phyloP scores from a whole-genome alignment of 768 basidiomycete genomes.

The Gloeopeniophorella convolvens region DNA sequence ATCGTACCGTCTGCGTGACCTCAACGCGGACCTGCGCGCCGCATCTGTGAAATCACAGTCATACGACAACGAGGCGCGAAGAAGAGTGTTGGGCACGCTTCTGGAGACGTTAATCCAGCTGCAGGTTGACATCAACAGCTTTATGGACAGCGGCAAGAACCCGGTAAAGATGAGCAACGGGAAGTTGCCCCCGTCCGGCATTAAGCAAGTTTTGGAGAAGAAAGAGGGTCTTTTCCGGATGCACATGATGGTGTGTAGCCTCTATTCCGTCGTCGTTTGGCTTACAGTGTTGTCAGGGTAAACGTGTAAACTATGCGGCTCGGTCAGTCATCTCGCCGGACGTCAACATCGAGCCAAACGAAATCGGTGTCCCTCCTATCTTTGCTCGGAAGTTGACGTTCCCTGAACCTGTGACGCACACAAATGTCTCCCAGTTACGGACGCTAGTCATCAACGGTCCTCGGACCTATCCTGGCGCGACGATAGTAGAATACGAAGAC shows the following conservation, averaged over 20 bases:
- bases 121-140: constrained; percentile 92
- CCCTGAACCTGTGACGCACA: constrained; percentile 91
- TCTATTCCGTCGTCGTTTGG: constrained; percentile 1
- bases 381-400: constrained; percentile 96
- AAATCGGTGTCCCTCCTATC: constrained; percentile 96
- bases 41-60: constrained; percentile 51
- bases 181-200: constrained; percentile 83
- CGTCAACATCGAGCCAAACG: constrained; percentile 97
- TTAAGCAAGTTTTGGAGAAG: constrained; percentile 97
- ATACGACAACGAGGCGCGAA: constrained; percentile 44
- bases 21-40: constrained; percentile 58
- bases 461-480: constrained; percentile 84
- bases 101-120: constrained; percentile 83
- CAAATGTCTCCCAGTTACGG: constrained; percentile 83
- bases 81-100: constrained; percentile 56
- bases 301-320: constrained; percentile 98
- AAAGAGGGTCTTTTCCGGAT: constrained; percentile 98
- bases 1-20: constrained; percentile 71
- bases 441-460: constrained; percentile 90
- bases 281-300: constrained; percentile 54
- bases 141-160: constrained; percentile 96
- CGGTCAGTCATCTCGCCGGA: constrained; percentile 99
- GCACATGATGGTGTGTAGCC: constrained; percentile 88
- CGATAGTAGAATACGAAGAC: constrained; percentile 93
- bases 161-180: constrained; percentile 80